Base-by-base conservation (phyloP, 345 rosid genomes). In the Microthlaspi erraticum region DNA sequence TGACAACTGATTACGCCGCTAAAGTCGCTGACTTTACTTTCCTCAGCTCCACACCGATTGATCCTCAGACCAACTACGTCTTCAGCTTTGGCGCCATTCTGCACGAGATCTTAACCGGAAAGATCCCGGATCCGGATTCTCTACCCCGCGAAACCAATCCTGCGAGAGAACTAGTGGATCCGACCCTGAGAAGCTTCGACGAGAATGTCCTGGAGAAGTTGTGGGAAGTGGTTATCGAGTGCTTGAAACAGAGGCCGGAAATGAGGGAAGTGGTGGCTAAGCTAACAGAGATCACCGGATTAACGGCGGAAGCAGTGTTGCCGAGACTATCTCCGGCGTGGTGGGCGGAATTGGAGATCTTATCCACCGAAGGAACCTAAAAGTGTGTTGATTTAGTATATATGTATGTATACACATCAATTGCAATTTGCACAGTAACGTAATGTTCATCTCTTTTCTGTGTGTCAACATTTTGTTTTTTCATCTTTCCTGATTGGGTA, bases 291-390 rank as follows among this genome's bases (percentile, higher is more conserved):
- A 86, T 88, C 70, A 95, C 97, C 36, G 82, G 86, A 60, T 73
- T 94, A 82, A 85, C 74, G 55, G 86, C 87, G 61, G 93, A 86
- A 32, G 88, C 72, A 45, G 98, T 91, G 26, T 75, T 82, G 8
- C 98, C 97, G 17, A 88, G 87, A 75, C 60, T 70, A 45, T 89
- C 93, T 64, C 97, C 97, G 55, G 88, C 88, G 60, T 95, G 98
- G 99, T 92, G 99, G 98, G 99, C 99, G 56, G 97, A 95, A 58
- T 88, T 95, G 48, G 99, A 95, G 84, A 90, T 95, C 60, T 54
- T 85, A 82, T 84, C 98, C 23, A 56, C 80, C 4, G 93, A 83
- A 32, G 76, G 57, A 72, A 80, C 73, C 44, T 84, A 68, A 84
- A 56, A 34, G 45, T 37, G 70, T 65, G 72, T 73, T 65, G 26